phyloP scores from a whole-genome alignment of 179 eudicot genomes.

The Kewa caespitosa region DNA sequence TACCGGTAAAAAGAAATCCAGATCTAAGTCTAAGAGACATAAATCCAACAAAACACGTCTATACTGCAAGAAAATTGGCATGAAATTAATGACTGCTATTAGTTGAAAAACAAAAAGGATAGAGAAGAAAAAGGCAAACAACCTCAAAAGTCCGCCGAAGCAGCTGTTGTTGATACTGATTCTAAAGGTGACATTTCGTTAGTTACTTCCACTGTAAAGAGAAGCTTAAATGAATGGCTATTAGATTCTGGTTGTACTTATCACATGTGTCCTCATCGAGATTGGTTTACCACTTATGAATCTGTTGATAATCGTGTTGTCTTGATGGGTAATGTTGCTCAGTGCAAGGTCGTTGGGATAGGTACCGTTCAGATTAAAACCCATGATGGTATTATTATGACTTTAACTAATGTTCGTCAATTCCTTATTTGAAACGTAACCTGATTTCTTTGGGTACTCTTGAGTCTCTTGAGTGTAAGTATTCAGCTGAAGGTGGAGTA shows the following conservation, averaged over 20 bases:
- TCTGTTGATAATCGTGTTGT: background rate
- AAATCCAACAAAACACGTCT: too few relatives aligned
- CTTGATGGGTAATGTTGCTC: background rate
- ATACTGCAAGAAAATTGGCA: too few relatives aligned
- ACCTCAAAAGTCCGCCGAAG: too few relatives aligned
- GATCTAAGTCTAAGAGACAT: background rate
- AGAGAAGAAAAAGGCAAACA: too few relatives aligned
- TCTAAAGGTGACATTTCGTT: background rate
- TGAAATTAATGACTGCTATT: too few relatives aligned
- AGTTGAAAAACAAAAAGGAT: too few relatives aligned
- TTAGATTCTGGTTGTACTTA: slow-evolving; percentile 10
- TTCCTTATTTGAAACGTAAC: background rate
- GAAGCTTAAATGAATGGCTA: background rate
- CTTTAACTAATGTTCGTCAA: background rate
- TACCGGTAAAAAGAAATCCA: background rate
- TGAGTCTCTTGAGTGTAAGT: background rate
- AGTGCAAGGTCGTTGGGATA: background rate
- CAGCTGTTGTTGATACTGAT: too few relatives aligned
- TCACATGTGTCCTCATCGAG: slow-evolving; percentile 12
- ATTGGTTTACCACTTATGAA: slow-evolving; percentile 12
- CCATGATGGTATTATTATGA: background rate
- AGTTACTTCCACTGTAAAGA: background rate
- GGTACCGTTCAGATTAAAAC: background rate
- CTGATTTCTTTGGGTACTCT: slow-evolving; percentile 6
- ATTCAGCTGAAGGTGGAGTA: background rate